Evolutionary conservation across 345 rosid genomes (phyloP).

Genomic region (Eucalyptus cloeziana): DNA sequence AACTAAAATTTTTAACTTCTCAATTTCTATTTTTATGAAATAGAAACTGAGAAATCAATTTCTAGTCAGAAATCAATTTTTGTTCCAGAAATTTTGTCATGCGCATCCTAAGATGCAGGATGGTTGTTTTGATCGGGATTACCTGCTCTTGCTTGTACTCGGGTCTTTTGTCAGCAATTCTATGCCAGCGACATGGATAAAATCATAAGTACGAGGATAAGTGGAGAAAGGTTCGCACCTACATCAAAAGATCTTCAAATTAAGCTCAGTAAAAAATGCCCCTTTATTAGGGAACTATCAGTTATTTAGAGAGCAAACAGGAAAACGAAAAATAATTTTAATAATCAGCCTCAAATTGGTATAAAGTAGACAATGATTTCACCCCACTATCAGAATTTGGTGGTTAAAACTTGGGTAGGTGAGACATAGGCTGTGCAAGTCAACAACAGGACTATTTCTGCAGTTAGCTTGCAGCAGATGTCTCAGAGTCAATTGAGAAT

Average conservation of each 20-base stretch:
- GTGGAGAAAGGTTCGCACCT: conserved; percentile 99
- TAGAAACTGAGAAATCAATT: no score
- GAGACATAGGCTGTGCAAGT: neutral
- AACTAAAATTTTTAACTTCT: no score
- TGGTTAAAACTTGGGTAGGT: neutral
- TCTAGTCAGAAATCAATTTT: no score
- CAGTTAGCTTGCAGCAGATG: neutral
- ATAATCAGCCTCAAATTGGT: neutral
- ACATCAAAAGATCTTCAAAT: conserved; percentile 3
- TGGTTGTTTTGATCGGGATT: neutral
- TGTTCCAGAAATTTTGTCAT: no score
- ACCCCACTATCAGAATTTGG: neutral
- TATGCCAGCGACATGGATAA: conserved; percentile 76
- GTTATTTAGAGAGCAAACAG: neutral
- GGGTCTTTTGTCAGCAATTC: conserved; percentile 54
- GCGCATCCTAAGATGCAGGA: neutral
- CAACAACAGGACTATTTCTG: neutral
- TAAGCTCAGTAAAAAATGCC: neutral
- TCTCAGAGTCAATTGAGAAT: neutral
- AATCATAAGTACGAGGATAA: conserved; percentile 92
- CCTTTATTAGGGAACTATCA: neutral
- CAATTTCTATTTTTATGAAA: no score
- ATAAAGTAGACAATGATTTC: neutral
- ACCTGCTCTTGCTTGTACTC: conserved; percentile 45
- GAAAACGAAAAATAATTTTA: neutral